Evolutionary conservation across 352 stramenopile species (phyloP), one percentile per base, ranked within the genome.

Genomic region (Phytophthora sp.): DNA sequence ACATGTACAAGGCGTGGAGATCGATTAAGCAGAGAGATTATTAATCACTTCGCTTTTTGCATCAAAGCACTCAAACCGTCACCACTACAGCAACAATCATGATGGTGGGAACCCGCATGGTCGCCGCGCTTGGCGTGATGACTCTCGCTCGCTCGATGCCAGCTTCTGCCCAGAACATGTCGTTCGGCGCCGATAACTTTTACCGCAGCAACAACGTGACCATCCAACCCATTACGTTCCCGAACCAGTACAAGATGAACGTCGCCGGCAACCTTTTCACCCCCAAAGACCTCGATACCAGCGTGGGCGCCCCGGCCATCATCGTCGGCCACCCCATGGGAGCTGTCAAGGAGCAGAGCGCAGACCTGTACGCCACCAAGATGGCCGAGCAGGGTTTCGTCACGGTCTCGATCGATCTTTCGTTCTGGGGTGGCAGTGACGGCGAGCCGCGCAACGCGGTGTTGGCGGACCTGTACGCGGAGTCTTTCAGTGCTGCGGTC

Each of bases 281-380:
- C 26, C 57, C 45, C 12, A 52, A 65, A 18, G 21, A 51, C 26
- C 57, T 64, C 29, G 33, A 57, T 33, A 24, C 20, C 18, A 44
- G 24, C 7, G 23, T 27, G 4, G 2, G 21, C 7, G 49, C 29
- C 9, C 49, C 49, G 6, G 49, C 49, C 12, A 45, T 57, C 12
- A 20, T 69, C 39, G 61, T 69, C 4, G 36, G 61, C 13, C 53
- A 69, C 36, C 61, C 61, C 33, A 64, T 69, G 53, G 61, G 61
- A 15, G 61, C 61, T 49, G 61, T 69, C 12, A 69, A 69, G 61
- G 61, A 69, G 46, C 61, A 69, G 21, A 69, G 61, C 7, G 61
- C 61, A 16, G 38, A 69, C 27, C 53, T 69, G 4, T 69, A 69
- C 36, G 61, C 61, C 15, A 69, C 53, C 18, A 69, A 69, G 29